Base-by-base conservation (phyloP, 2,329 filamentous ascomycete genomes). In the Venturiaceae sp. region DNA sequence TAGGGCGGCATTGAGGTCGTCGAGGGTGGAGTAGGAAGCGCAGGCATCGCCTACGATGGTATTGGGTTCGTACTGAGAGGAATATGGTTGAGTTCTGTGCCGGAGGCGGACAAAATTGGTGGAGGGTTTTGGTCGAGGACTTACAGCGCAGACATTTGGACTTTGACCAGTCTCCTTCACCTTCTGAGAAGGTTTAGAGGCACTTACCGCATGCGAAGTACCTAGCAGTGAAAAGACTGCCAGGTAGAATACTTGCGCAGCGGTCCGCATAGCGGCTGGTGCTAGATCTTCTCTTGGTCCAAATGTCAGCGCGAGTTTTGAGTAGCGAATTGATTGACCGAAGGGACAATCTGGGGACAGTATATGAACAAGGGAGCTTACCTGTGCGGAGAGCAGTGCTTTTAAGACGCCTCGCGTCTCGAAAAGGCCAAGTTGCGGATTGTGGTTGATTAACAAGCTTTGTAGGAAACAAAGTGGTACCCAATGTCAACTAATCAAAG, bases 1-100 rank as follows among this genome's bases (percentile, higher is more conserved):
- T 62, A 96, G 80, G 61, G 83, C 81, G 64, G 79, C 74, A 74
- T 97, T 99, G 57, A 99, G 79, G 41, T 80, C 77, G 69, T 99
- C 92, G 72, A 99, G 87, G 37, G 90, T 91, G 58, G 86, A 85
- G 74, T 95, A 99, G 58, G 92, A 96, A 62, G 90, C 90, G 75
- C 94, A 97, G 53, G 94, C 91, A 72, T 99, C 94, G 46, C 88
- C 89, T 37, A 99, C 91, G 67, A 94, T 95, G 61, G 90, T 83
- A 64, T 86, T 86, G 19, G 92, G 90, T 44, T 94, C 90, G 66
- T 96, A 88, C 90, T 96, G 78, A 46, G 67, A 66, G 54, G 58
- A 60, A 61, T 63, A 66, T 67, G 70, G 69, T 58, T 72, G 69
- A 70, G 68, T 62, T 57, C 60, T 65, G 64, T 63, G 65, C 65